Conservation (phyloP, 352 stramenopile species). For the Pythium aphanidermatum region DNA sequence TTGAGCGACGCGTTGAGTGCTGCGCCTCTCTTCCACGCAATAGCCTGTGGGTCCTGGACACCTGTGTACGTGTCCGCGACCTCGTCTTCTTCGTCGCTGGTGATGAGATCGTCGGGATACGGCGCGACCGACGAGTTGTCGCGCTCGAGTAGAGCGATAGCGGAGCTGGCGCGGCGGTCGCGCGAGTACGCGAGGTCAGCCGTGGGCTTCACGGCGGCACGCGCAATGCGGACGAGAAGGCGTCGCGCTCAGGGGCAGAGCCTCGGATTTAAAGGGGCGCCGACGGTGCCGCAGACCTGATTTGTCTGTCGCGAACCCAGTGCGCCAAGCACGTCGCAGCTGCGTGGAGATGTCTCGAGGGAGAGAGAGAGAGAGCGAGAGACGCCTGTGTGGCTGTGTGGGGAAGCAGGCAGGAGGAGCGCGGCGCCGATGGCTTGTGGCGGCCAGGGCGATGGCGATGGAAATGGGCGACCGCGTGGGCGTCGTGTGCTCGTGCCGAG, state of each 20-base stretch:
- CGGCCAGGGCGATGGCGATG: too few species aligned
- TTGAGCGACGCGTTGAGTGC: too few species aligned
- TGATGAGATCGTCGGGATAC: constrained; percentile 3
- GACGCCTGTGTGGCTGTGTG: constrained; percentile 2
- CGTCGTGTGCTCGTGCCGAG: too few species aligned
- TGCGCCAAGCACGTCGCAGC: too few species aligned
- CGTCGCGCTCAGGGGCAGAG: background rate
- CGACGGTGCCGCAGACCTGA: too few species aligned
- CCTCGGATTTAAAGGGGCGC: too few species aligned
- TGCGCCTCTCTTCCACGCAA: too few species aligned
- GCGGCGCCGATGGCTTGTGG: background rate
- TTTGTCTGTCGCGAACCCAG: too few species aligned
- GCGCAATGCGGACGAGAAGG: background rate
- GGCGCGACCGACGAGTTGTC: constrained; percentile 6
- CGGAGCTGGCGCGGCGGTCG: constrained; percentile 13
- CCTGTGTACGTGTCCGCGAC: too few species aligned
- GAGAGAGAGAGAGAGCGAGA: constrained; percentile 1
- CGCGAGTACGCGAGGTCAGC: constrained; percentile 1
- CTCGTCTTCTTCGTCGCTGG: constrained; percentile 4
- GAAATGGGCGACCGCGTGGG: too few species aligned
- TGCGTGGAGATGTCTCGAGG: too few species aligned
- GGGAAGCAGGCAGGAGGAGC: background rate
- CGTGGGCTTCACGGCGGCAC: constrained; percentile 7
- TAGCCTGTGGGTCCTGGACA: too few species aligned
- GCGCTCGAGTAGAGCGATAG: constrained; percentile 12